Evolutionary conservation across 176 grass and related monocot species (phyloP).

Genomic region (Oryza glaberrima): DNA sequence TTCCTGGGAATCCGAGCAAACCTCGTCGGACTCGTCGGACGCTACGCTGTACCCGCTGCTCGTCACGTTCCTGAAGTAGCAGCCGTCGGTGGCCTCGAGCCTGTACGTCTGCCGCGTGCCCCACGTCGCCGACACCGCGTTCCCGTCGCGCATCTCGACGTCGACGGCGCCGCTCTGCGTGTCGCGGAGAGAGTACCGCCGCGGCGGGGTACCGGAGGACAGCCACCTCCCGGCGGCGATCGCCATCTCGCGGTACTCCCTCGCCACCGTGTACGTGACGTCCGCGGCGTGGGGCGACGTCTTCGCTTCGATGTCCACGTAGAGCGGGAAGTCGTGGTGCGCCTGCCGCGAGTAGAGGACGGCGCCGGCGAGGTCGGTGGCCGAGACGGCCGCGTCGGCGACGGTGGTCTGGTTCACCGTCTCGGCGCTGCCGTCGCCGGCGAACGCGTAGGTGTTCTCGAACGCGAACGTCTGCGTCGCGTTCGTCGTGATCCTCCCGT

Average conservation of each 20-base stretch:
- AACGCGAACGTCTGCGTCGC: constrained; percentile 59
- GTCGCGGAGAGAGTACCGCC: not conserved
- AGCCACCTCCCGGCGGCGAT: constrained; percentile 37
- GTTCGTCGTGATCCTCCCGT: constrained; percentile 67
- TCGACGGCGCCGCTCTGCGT: constrained; percentile 12
- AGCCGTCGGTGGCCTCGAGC: constrained; percentile 34
- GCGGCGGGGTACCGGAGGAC: not conserved
- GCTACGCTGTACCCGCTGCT: constrained; percentile 35
- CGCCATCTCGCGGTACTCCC: not conserved
- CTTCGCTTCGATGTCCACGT: not conserved
- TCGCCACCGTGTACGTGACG: not conserved
- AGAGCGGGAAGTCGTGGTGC: not conserved
- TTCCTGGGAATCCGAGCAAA: constrained; percentile 31
- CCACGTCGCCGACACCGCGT: not conserved
- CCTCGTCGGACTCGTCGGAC: constrained; percentile 36
- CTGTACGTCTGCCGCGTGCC: constrained; percentile 8
- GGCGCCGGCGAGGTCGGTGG: not conserved
- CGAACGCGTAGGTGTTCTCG: constrained; percentile 48
- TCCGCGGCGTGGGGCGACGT: not conserved
- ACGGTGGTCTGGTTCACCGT: constrained; percentile 6
- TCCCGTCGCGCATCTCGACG: not conserved
- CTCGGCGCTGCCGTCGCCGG: not conserved
- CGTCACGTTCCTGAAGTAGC: constrained; percentile 66
- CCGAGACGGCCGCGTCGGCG: not conserved
- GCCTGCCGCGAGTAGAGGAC: constrained; percentile 4